phyloP scores from a whole-genome alignment of 257 asterid genomes.

The Lantana camara region DNA sequence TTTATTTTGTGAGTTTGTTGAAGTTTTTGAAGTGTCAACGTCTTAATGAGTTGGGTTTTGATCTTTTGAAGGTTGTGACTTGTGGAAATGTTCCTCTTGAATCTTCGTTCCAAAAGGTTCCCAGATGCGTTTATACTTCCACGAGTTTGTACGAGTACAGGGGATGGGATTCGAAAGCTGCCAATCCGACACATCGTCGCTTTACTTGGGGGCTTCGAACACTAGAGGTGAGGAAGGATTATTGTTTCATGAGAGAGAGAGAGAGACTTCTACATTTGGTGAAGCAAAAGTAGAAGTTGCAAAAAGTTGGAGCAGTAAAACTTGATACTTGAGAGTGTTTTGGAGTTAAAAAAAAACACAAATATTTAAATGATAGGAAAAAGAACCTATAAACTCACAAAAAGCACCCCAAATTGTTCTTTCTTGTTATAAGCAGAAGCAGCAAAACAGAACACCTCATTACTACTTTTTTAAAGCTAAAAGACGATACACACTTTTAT shows the following conservation, averaged over 20 bases:
- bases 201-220: conserved; percentile 74
- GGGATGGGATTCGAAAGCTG: conserved; percentile 74
- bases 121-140: conserved; percentile 73
- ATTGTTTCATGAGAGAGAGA: not conserved
- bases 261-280: not conserved
- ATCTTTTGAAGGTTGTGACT: conserved; percentile 61
- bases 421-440: too few relatives aligned
- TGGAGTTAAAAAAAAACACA: too few relatives aligned
- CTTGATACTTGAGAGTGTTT: too few relatives aligned
- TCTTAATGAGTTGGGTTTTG: conserved; percentile 16
- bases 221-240: conserved; percentile 50
- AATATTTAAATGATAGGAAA: too few relatives aligned
- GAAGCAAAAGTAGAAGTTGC: too few relatives aligned
- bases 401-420: too few relatives aligned
- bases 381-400: too few relatives aligned
- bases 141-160: conserved; percentile 71
- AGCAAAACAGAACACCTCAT: too few relatives aligned
- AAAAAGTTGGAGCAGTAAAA: too few relatives aligned
- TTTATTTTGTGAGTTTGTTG: not conserved
- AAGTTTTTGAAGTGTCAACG: not conserved
- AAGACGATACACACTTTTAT: too few relatives aligned
- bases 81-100: conserved; percentile 82
- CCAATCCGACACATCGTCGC: conserved; percentile 61
- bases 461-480: too few relatives aligned
- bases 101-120: conserved; percentile 69